Evolutionary conservation across 768 basidiomycete genomes (phyloP), one percentile per base, ranked within the genome.

Genomic region (Pleurotus salmoneostramineus): DNA sequence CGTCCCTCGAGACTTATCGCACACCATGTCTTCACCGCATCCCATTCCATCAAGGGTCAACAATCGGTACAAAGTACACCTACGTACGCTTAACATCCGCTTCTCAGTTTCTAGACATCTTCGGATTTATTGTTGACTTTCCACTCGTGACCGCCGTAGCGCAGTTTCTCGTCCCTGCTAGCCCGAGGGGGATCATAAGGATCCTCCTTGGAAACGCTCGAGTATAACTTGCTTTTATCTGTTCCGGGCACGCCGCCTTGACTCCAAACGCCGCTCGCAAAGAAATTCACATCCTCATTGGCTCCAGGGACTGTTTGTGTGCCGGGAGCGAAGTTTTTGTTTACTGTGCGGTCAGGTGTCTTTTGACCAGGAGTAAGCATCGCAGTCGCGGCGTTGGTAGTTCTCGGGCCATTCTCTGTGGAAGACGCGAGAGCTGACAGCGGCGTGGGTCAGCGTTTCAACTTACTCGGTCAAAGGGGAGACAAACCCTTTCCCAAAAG

Each of bases 111-210:
- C 21, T 47, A 47, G 27, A 8, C 17, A 15, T 34, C 17, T 11
- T 34, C 48, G 33, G 48, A 6, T 32, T 49, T 34, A 34, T 32
- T 21, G 48, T 49, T 17, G 11, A 49, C 48, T 49, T 49, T 49
- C 48, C 48, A 49, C 21, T 49, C 6, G 48, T 31, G 48, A 32
- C 40, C 40, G 17, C 36, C 52, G 37, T 55, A 55, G 35, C 40
- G 52, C 40, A 55, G 40, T 33, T 42, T 55, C 43, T 55, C 36
- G 14, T 43, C 21, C 37, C 52, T 40, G 34, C 52, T 55, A 15
- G 14, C 27, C 33, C 33, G 21, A 31, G 48, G 48, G 8, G 27
- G 48, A 34, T 49, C 48, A 15, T 49, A 49, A 1, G 48, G 48
- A 34, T 49, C 48, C 48, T 49, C 27, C 7, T 21, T 49, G 5